Conservation (phyloP, 176 grass and related monocot species). For the Cymbopogon citratus region DNA sequence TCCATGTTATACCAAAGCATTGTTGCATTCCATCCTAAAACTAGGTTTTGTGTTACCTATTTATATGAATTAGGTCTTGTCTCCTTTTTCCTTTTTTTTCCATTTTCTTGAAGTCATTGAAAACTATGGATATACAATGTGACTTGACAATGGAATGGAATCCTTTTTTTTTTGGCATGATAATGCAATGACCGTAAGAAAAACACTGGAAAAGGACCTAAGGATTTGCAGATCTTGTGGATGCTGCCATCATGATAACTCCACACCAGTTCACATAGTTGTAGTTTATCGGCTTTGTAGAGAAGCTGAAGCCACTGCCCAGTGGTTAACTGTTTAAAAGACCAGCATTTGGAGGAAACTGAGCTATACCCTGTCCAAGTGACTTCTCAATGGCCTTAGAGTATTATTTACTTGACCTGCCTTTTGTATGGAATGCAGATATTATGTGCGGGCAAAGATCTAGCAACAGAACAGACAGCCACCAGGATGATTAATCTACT, state of each 20-base stretch:
- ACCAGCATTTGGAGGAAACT: neutral
- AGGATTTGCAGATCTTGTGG: neutral
- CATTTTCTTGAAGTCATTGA: neutral
- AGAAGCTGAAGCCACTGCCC: neutral
- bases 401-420: conserved; percentile 9
- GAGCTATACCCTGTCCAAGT: neutral
- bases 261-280: neutral
- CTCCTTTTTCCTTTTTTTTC: neutral
- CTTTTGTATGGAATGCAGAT: conserved; percentile 38
- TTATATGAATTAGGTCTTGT: neutral
- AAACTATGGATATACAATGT: neutral
- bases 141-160: neutral
- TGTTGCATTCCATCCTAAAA: neutral
- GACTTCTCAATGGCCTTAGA: neutral
- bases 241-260: neutral
- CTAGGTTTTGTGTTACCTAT: neutral
- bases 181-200: neutral
- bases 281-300: neutral
- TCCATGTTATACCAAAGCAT: neutral
- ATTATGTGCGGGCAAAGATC: conserved; percentile 66
- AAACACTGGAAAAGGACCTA: neutral
- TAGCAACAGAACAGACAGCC: conserved; percentile 64
- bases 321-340: neutral
- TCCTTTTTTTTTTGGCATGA: neutral
- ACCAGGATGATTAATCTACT: conserved; percentile 61